Evolutionary conservation across 2,329 filamentous ascomycete genomes (phyloP).

Genomic region (Ophiostoma piceae): DNA sequence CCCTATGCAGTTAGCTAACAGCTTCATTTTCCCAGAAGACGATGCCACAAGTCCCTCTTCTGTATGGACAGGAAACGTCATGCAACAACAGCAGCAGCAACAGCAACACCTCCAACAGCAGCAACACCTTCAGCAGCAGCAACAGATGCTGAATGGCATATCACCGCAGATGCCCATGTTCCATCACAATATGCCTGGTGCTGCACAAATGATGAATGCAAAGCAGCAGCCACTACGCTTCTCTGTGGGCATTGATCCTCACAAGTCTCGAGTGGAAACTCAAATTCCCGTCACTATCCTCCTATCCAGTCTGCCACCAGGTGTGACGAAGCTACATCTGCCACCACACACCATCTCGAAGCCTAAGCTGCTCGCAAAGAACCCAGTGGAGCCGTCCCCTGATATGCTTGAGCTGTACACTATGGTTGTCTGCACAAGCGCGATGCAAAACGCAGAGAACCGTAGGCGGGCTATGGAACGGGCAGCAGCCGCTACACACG

Average conservation of each 20-base stretch:
- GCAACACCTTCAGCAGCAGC: constrained; percentile 16
- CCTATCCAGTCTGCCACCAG: constrained; percentile 66
- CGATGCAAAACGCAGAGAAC: constrained; percentile 69
- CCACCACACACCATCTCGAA: constrained; percentile 91
- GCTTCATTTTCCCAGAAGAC: constrained; percentile 25
- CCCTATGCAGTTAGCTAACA: constrained; percentile 18
- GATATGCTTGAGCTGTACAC: constrained; percentile 77
- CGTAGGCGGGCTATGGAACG: constrained; percentile 62
- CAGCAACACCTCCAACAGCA: constrained; percentile 14
- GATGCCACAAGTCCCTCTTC: constrained; percentile 24
- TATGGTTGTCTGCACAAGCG: constrained; percentile 84
- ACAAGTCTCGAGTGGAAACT: constrained; percentile 91
- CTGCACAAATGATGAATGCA: neutral
- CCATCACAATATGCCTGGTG: constrained; percentile 14
- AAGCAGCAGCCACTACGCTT: constrained; percentile 24
- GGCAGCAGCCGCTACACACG: constrained; percentile 43
- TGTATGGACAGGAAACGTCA: constrained; percentile 21
- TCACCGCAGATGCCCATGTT: constrained; percentile 24
- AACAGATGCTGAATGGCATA: constrained; percentile 14
- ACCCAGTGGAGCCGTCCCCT: constrained; percentile 56
- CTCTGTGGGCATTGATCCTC: constrained; percentile 56
- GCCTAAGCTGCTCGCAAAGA: constrained; percentile 79
- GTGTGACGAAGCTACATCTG: constrained; percentile 75
- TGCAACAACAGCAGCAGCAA: constrained; percentile 17
- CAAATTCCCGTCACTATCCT: constrained; percentile 87